Base-by-base conservation (phyloP, 2,329 filamentous ascomycete genomes). In the Trichophyton mentagrophytes region DNA sequence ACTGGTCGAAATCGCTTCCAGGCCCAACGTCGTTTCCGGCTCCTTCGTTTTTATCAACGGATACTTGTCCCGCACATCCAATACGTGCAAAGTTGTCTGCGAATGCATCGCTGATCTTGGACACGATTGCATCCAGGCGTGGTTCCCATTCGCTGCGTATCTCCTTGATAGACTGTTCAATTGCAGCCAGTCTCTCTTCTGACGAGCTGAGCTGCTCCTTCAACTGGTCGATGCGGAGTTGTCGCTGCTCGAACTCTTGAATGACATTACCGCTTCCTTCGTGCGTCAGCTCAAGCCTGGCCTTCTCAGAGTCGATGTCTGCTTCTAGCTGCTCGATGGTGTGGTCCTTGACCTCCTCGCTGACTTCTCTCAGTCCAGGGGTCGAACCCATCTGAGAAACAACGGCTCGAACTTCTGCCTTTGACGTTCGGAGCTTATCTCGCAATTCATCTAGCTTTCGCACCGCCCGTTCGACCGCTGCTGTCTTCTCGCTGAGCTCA, bases 51-150 rank as follows among this genome's bases (percentile, higher is more conserved):
- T 97, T 97, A 78, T 91, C 82, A 3, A 99, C 80, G 63, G 81
- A 81, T 3, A 99, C 90, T 73, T 97, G 89, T 40, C 93, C 93
- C 3, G 91, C 91, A 72, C 93, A 97, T 65, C 86, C 90, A 70
- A 99, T 97, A 71, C 92, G 87, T 68, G 89, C 84, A 72, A 99
- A 97, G 69, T 96, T 97, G 72, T 92, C 87, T 4, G 87, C 85
- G 73, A 99, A 99, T 0, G 91, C 91, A 57, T 89, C 84, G 70
- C 89, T 96, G 74, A 99, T 96, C 69, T 85, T 85, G 20, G 77
- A 77, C 46, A 96, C 81, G 2, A 99, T 80, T 22, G 78, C 79
- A 66, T 97, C 91, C 1, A 99, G 80, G 67, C 82, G 77, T 0
- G 90, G 90, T 73, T 97, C 93, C 89, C 90, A 99, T 64, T 82